A percentile compares a stretch with the other conserved stretches of the same genome.
phyloP scores from a whole-genome alignment of 2,329 filamentous ascomycete genomes.

The Scopulariopsis brevicaulis region DNA sequence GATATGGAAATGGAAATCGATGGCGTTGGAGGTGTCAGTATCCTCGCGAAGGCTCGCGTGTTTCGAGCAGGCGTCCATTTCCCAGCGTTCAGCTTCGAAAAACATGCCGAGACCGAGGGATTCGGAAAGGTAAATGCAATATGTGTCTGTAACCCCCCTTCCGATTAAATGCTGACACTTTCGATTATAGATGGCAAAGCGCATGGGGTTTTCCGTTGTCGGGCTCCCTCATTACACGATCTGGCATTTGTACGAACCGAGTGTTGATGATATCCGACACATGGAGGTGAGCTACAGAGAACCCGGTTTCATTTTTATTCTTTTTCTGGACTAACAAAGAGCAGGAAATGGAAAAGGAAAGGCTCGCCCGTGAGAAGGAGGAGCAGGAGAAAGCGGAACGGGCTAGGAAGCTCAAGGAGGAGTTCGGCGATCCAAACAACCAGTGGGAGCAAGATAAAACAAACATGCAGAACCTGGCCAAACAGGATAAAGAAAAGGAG shows the following conservation, averaged over 20 bases:
- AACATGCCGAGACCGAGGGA: conserved; percentile 95
- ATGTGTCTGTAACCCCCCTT: not conserved
- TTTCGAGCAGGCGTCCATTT: conserved; percentile 95
- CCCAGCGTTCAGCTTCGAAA: conserved; percentile 96
- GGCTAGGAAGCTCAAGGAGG: conserved; percentile 66
- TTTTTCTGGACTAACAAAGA: not conserved
- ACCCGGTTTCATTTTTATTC: not conserved
- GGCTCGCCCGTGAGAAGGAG: conserved; percentile 67
- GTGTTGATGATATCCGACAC: conserved; percentile 89
- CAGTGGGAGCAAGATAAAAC: conserved; percentile 91
- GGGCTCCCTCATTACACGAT: conserved; percentile 96
- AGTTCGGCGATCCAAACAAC: conserved; percentile 63
- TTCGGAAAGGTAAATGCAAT: conserved; percentile 74
- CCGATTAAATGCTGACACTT: not conserved
- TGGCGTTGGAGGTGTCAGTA: conserved; percentile 93
- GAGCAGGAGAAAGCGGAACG: conserved; percentile 55
- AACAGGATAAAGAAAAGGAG: conserved; percentile 5
- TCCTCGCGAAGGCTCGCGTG: conserved; percentile 88
- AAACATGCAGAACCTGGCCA: conserved; percentile 55
- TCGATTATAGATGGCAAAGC: conserved; percentile 72
- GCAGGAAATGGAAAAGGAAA: conserved; percentile 87
- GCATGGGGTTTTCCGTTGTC: conserved; percentile 91
- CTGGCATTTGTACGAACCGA: conserved; percentile 99
- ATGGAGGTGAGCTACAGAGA: conserved; percentile 59
- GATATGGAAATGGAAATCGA: conserved; percentile 99